phyloP scores from a whole-genome alignment of 352 stramenopile species.

The Globisporangium paroecandrum region DNA sequence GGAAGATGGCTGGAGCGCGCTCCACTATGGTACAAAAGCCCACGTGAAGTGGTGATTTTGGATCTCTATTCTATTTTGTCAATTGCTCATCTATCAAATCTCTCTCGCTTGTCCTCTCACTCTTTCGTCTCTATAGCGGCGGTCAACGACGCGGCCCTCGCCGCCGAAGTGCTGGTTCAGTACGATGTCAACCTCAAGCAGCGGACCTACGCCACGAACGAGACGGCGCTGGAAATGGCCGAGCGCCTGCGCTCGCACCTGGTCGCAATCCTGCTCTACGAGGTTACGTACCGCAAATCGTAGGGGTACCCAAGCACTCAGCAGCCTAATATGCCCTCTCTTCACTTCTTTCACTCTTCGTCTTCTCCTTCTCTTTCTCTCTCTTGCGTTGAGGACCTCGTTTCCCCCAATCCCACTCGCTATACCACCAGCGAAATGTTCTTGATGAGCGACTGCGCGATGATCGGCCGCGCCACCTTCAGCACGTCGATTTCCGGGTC shows the following conservation, averaged over 20 bases:
- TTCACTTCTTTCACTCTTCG: neutral
- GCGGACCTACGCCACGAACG: slow-evolving; percentile 58
- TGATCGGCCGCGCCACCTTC: slow-evolving; percentile 87
- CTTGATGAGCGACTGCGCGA: slow-evolving; percentile 90
- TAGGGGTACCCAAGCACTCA: neutral
- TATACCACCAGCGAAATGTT: slow-evolving; percentile 31
- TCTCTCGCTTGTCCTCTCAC: neutral
- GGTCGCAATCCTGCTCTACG: slow-evolving; percentile 70
- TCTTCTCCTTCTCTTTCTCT: slow-evolving; percentile 9
- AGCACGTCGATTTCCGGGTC: slow-evolving; percentile 91
- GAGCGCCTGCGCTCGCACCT: slow-evolving; percentile 70
- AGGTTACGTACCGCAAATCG: slow-evolving; percentile 58
- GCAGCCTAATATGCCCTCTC: slow-evolving; percentile 7
- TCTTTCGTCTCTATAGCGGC: slow-evolving; percentile 33
- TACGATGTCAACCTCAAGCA: slow-evolving; percentile 61
- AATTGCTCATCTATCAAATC: slow-evolving; percentile 8
- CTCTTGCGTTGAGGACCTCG: neutral
- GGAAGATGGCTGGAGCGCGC: slow-evolving; percentile 71
- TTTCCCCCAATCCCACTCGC: neutral
- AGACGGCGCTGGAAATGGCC: slow-evolving; percentile 76
- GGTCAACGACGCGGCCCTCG: slow-evolving; percentile 58
- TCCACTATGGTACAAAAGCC: slow-evolving; percentile 63
- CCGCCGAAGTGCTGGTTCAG: slow-evolving; percentile 63
- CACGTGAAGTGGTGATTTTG: neutral
- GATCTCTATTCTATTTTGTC: slow-evolving; percentile 21